phyloP scores from a whole-genome alignment of 306 rosid species.

The Cucumis sativus region DNA sequence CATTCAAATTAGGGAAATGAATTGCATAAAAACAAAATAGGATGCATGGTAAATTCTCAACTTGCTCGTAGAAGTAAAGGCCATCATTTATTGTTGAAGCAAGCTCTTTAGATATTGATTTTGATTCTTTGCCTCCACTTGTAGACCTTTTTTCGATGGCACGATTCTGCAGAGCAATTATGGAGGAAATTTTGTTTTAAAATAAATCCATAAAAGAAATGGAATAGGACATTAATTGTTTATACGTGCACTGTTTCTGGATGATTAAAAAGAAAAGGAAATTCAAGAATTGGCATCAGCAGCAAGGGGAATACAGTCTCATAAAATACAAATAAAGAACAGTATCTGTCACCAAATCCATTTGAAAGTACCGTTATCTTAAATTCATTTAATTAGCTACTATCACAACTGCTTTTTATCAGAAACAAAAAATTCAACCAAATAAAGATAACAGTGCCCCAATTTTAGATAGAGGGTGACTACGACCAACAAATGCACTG shows the following conservation, averaged over 20 bases:
- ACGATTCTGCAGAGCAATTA: slow-evolving; percentile 40
- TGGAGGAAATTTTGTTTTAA: neutral
- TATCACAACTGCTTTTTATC: neutral
- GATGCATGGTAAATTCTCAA: slow-evolving; percentile 19
- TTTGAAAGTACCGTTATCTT: neutral
- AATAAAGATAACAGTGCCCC: neutral
- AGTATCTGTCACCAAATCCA: neutral
- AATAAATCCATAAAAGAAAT: neutral
- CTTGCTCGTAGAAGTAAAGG: slow-evolving; percentile 89
- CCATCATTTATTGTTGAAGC: slow-evolving; percentile 92
- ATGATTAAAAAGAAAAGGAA: neutral
- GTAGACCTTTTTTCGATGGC: slow-evolving; percentile 27
- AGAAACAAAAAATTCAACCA: neutral
- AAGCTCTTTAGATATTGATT: slow-evolving; percentile 67
- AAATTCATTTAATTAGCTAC: neutral
- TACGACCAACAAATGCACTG: neutral
- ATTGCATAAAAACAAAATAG: neutral
- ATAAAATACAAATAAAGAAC: neutral
- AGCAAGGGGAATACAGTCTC: neutral
- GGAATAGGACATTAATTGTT: neutral
- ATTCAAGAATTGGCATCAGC: neutral
- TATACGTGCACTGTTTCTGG: neutral
- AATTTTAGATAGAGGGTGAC: neutral
- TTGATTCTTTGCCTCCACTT: slow-evolving; percentile 41
- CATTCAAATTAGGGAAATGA: neutral